Evolutionary conservation across 352 stramenopile species (phyloP), one percentile per base, ranked within the genome.

Genomic region (Thalassiosira mediterranea): DNA sequence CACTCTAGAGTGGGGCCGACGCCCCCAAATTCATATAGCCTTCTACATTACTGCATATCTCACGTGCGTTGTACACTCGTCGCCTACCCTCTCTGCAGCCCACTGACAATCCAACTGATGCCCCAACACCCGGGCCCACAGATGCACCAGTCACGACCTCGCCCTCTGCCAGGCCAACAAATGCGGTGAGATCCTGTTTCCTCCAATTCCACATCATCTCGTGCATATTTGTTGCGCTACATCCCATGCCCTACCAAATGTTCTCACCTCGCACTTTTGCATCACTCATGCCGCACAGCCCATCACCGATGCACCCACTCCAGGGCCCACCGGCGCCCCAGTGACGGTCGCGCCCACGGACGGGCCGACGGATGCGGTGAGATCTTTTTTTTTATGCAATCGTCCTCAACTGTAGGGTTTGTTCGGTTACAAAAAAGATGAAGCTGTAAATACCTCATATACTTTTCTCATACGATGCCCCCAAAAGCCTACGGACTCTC

Each of bases 251-350:
- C n/a, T n/a, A n/a, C n/a, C n/a, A n/a, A n/a, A n/a, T n/a, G n/a
- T n/a, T n/a, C n/a, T n/a, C n/a, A n/a, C n/a, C n/a, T n/a, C n/a
- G n/a, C n/a, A n/a, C n/a, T n/a, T n/a, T n/a, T n/a, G n/a, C n/a
- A n/a, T n/a, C n/a, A n/a, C n/a, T n/a, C n/a, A n/a, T n/a, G n/a
- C n/a, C n/a, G n/a, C n/a, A n/a, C n/a, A n/a, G n/a, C n/a, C n/a
- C n/a, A n/a, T n/a, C n/a, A n/a, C n/a, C n/a, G 29, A 57, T 8
- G 10, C 48, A 29, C 48, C 48, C 34, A 42, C 34, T 42, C 34
- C 34, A 42, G 34, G 13, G 34, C 5, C 13, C 5, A 42, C 5
- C 13, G 5, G 5, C 13, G 13, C 34, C 34, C 13, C 34, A 13
- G 34, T 13, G 34, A 13, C 34, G 5, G 34, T 13, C 5, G 34